Evolutionary conservation across 805 yeast genomes (phyloP).

Genomic region (Lipomyces sp.): DNA sequence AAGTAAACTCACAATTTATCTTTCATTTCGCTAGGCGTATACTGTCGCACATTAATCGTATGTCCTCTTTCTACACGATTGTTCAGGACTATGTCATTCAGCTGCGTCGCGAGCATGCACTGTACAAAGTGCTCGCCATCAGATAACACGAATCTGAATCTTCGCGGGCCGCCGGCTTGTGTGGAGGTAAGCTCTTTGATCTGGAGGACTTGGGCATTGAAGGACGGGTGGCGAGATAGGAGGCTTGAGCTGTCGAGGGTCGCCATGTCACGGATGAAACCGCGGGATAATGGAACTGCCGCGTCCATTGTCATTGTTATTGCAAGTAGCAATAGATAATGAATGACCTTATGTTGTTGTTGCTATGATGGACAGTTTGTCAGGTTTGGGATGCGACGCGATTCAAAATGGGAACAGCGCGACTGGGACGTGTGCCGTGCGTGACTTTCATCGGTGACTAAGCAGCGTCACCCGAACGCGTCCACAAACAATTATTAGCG

Average conservation of each 20-base stretch:
- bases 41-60: constrained; percentile 29
- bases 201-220: constrained; percentile 34
- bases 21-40: constrained; percentile 24
- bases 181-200: constrained; percentile 26
- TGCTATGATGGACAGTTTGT: not conserved
- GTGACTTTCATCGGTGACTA: no score
- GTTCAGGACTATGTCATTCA: constrained; percentile 19
- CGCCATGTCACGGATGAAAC: constrained; percentile 1
- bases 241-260: not conserved
- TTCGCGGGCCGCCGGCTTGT: constrained; percentile 31
- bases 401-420: no score
- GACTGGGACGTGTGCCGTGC: no score
- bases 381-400: not conserved
- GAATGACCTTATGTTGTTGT: not conserved
- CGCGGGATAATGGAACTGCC: not conserved
- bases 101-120: constrained; percentile 27
- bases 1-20: constrained; percentile 18
- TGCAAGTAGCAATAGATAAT: not conserved
- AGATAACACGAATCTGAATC: constrained; percentile 36
- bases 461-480: no score
- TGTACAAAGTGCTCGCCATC: constrained; percentile 36
- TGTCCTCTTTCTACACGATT: constrained; percentile 21
- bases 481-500: no score
- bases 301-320: not conserved
- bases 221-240: constrained; percentile 2